Evolutionary conservation across 2,329 filamentous ascomycete genomes (phyloP), one percentile per base, ranked within the genome.

Genomic region (Microsporum ferrugineum): DNA sequence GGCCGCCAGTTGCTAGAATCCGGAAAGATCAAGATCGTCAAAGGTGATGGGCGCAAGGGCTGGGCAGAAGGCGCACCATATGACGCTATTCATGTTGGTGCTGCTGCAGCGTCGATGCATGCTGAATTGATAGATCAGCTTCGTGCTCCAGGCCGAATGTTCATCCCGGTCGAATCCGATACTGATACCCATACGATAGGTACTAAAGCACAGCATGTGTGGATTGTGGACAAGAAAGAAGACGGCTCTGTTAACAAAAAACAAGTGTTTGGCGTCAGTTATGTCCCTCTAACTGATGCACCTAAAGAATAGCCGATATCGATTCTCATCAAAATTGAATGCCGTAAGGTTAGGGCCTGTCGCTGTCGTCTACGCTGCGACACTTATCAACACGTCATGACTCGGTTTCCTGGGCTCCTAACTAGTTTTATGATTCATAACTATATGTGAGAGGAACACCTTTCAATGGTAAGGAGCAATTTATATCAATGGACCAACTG

Each of bases 81-180:
- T 80, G 90, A 97, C 79, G 91, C 88, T 1, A 97, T 99, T 63
- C 94, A 97, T 71, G 94, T 97, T 2, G 94, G 94, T 0, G 94
- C 94, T 0, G 88, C 90, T 5, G 92, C 92, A 0, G 81, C 77
- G 29, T 82, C 84, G 69, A 75, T 95, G 60, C 91, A 95, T 71
- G 71, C 82, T 17, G 81, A 83, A 62, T 75, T 97, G 65, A 75
- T 95, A 53, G 82, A 85, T 34, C 94, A 97, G 77, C 76, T 99
- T 66, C 84, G 84, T 65, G 77, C 82, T 2, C 92, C 92, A 0
- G 94, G 94, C 0, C 80, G 85, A 77, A 71, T 87, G 68, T 87
- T 87, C 70, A 84, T 87, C n/a, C 84, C 84, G 0, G 82, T 87
- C 2, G 81, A 81, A 47, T 70, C 75, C 6, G 77, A 78, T 33